Base-by-base conservation (phyloP, 345 rosid species). In the Excoecaria cochinchinensis region DNA sequence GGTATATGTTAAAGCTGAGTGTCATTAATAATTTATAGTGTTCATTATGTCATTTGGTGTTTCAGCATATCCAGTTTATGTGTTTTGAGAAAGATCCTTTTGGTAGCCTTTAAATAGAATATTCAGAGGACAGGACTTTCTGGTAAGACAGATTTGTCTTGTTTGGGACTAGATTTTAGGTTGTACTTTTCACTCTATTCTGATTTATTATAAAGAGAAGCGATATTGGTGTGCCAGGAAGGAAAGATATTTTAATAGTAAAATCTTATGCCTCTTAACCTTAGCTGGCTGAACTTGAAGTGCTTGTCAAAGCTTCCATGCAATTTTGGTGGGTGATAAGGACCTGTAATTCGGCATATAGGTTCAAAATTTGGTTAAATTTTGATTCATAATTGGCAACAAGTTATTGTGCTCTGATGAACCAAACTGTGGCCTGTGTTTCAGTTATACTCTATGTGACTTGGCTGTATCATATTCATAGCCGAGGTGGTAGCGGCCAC, bases 301-400 rank as follows among this genome's bases (percentile, higher is more conserved):
- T 56, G 66, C 42, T 55, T 53, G n/a, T 31, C 53, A 53, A 63
- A 74, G 77, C 71, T 74, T 61, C 17, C 25, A 22, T 55, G 63
- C 52, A 17, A 24, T 67, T 67, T 44, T 57, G 9, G 25, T 65
- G 61, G 50, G 60, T 16, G 64, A 40, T 64, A 21, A 50, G n/a
- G 50, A 31, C 31, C 31, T 31, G 31, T 21, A 73, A 39, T n/a
- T 64, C 21, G 51, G 59, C 9, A 12, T 64, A 59, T 17, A 3
- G 38, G 42, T n/a, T 17, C 2, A 7, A 63, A n/a, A 40, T 8
- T 22, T 74, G 13, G 6, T 40, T 39, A 19, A 38, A 74, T 60
- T 60, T 60, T 60, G 36, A 38, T 50, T 53, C 10, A 15, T 66
- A 17, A 8, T 53, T 21, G 38, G 25, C 12, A 14, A 59, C 39